Conservation (phyloP, 2,329 filamentous ascomycete species). For the Pyrenochaeta sp. region DNA sequence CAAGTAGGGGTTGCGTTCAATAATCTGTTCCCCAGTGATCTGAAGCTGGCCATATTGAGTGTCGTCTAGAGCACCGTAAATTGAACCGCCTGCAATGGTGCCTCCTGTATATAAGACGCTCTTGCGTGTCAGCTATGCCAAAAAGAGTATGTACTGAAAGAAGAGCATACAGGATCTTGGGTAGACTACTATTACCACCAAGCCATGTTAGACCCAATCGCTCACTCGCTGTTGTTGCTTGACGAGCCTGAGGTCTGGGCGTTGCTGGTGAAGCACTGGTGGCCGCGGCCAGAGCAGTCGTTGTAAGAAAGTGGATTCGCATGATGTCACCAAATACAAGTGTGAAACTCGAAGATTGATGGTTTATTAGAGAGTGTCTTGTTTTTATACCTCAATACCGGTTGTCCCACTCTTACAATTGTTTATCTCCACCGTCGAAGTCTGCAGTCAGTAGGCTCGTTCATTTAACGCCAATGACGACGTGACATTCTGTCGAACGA, state of each 20-base stretch:
- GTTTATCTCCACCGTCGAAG: conserved; percentile 1
- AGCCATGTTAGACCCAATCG: conserved; percentile 30
- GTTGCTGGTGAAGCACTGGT: conserved; percentile 8
- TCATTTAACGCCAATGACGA: neutral
- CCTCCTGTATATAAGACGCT: conserved; percentile 36
- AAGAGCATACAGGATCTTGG: conserved; percentile 31
- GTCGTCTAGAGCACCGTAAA: conserved; percentile 38
- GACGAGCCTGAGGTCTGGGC: conserved; percentile 4
- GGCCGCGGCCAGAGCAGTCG: conserved; percentile 8
- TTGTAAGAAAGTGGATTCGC: conserved; percentile 4
- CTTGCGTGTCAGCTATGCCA: neutral
- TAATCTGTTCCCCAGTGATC: conserved; percentile 34
- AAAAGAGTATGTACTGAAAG: neutral
- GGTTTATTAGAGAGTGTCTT: neutral
- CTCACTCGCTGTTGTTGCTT: conserved; percentile 26
- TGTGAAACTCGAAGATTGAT: neutral
- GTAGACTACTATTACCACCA: conserved; percentile 28
- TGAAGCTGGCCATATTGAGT: conserved; percentile 38
- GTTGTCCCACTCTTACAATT: neutral
- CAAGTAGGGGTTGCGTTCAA: conserved; percentile 34
- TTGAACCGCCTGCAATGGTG: conserved; percentile 35
- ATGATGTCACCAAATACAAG: too few species aligned
- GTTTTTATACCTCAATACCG: conserved; percentile 1
- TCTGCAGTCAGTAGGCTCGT: neutral
- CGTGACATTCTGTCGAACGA: neutral